A percentile compares a stretch with the other conserved stretches of the same genome.
Evolutionary conservation across 2,329 filamentous ascomycete genomes (phyloP).

Genomic region (Phyllosticta citriasiana): DNA sequence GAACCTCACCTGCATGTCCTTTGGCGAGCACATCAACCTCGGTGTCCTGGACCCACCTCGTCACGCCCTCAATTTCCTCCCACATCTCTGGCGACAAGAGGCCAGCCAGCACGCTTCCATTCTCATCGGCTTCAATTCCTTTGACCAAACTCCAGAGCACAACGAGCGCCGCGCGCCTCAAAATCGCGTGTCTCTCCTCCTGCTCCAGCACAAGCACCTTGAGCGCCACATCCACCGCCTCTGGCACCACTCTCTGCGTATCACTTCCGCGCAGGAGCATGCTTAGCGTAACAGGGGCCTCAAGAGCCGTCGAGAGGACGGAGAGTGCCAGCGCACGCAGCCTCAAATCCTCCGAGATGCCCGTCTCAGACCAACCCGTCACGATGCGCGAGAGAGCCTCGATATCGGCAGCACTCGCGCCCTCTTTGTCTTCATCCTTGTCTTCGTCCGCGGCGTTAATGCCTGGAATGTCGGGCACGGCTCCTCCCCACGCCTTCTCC

Average conservation of each 20-base stretch:
- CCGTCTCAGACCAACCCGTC: constrained; percentile 57
- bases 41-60: constrained; percentile 54
- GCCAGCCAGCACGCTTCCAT: constrained; percentile 41
- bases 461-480: constrained; percentile 28
- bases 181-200: constrained; percentile 50
- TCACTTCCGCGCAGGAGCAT: constrained; percentile 20
- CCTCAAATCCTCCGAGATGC: constrained; percentile 55
- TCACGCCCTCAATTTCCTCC: constrained; percentile 50
- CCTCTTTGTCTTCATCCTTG: constrained; percentile 20
- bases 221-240: constrained; percentile 49
- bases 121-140: constrained; percentile 43
- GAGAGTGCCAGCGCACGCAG: constrained; percentile 61
- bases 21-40: constrained; percentile 60
- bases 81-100: constrained; percentile 33
- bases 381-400: constrained; percentile 50
- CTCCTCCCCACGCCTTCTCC: constrained; percentile 46
- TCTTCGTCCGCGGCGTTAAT: constrained; percentile 15
- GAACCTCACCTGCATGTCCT: constrained; percentile 55
- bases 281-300: constrained; percentile 48
- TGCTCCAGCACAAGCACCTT: constrained; percentile 54
- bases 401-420: constrained; percentile 28
- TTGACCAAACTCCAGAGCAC: constrained; percentile 52
- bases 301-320: constrained; percentile 50
- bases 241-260: constrained; percentile 21
- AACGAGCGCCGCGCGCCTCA: constrained; percentile 57